These are phyloP conservation scores for Suillus discolor DNA, from an alignment of 768 basidiomycete genomes.

Conservation along the genomic window DNA sequence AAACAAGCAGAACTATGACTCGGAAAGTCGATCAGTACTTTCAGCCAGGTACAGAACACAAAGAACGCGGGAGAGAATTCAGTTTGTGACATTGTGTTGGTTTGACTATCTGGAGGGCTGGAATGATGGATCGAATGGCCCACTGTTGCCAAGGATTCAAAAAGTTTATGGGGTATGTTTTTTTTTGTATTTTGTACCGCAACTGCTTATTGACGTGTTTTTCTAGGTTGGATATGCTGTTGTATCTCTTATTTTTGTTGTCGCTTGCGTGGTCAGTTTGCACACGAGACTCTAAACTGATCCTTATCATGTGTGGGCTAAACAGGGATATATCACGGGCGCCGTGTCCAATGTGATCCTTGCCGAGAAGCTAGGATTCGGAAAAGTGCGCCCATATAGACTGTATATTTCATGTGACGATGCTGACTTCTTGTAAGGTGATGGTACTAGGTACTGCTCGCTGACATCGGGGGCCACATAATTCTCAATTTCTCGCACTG, in stretches of 20 bases:
- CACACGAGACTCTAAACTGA: not conserved
- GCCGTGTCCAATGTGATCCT: constrained; percentile 50
- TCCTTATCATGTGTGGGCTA: not conserved
- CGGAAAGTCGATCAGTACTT: not conserved
- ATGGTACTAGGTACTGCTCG: constrained; percentile 37
- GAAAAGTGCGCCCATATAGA: constrained; percentile 33
- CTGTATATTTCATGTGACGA: not conserved
- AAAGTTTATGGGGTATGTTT: constrained; percentile 36
- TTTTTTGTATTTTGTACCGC: not conserved
- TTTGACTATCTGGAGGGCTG: constrained; percentile 38
- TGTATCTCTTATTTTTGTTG: constrained; percentile 47
- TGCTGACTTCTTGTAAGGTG: constrained; percentile 29
- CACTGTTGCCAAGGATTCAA: constrained; percentile 41
- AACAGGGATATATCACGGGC: constrained; percentile 45
- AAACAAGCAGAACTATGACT: not conserved
- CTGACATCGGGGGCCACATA: not conserved
- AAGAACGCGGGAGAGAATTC: constrained; percentile 26
- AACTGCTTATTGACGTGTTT: not conserved
- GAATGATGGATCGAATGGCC: constrained; percentile 43
- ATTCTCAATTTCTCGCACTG: not conserved
- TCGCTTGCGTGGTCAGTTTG: constrained; percentile 38
- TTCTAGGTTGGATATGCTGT: constrained; percentile 38
- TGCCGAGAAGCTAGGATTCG: constrained; percentile 45
- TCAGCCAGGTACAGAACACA: constrained; percentile 21
- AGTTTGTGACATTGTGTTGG: constrained; percentile 37